These are phyloP conservation scores for Oryza brachyantha DNA, from an alignment of 176 grass and related monocot genomes.

Conservation along the genomic window DNA sequence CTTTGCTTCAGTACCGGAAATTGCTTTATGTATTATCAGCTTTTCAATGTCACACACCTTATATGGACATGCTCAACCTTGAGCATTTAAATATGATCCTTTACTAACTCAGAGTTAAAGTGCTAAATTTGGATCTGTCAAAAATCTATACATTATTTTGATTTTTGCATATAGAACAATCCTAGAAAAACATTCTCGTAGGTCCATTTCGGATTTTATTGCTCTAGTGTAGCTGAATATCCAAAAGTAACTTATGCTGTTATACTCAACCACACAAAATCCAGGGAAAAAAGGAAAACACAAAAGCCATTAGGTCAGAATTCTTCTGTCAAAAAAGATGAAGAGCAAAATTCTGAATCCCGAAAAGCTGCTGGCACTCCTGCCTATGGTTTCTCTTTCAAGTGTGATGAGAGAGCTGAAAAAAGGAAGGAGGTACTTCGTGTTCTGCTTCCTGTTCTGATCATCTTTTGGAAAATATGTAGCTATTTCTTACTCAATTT, in stretches of 20 bases:
- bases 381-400: constrained; percentile 61
- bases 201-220: constrained; percentile 9
- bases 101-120: background rate
- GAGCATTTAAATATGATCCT: background rate
- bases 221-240: constrained; percentile 4
- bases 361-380: constrained; percentile 35
- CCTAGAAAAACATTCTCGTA: constrained; percentile 9
- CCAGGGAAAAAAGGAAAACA: constrained; percentile 43
- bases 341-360: constrained; percentile 38
- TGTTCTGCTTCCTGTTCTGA: background rate
- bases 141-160: constrained; percentile 14
- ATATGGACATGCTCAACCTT: background rate
- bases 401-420: constrained; percentile 66
- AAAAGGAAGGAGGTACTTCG: constrained; percentile 53
- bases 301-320: constrained; percentile 37
- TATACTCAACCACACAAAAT: constrained; percentile 36
- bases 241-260: background rate
- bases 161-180: background rate
- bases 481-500: constrained; percentile 10
- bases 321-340: constrained; percentile 41
- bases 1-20: background rate
- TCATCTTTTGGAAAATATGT: constrained; percentile 16
- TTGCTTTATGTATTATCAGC: background rate
- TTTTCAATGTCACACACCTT: constrained; percentile 5
- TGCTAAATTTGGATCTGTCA: constrained; percentile 1